Evolutionary conservation across 306 rosid genomes (phyloP), one percentile per base, ranked within the genome.

Genomic region (Fragaria nilgerrensis): DNA sequence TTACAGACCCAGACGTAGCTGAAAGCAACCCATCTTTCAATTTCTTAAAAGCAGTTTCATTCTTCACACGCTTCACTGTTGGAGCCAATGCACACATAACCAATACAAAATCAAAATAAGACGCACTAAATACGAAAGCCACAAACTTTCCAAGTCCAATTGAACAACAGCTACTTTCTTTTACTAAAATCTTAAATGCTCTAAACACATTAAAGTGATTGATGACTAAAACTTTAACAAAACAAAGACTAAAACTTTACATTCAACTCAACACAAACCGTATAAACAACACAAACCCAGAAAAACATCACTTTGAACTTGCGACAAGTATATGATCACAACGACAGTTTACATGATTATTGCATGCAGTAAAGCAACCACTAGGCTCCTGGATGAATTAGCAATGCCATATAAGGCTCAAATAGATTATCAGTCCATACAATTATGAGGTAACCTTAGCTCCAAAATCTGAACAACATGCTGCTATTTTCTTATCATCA

Each of bases 21-120:
- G 88, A 77, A 62, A 68, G 34, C 23, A 87, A 22, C 68, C 85
- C 89, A 16, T 82, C 79, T 29, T 84, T 87, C 84, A 84, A 72
- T n/a, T 73, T 90, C 81, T 81, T 70, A 17, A 78, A 73, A 78
- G 88, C 63, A 78, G 58, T 62, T 52, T 79, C 87, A 58, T 65
- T 83, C 45, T 85, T 85, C 79, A 87, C 78, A 27, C 88, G 86
- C 19, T 66, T 52, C 44, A 84, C 88, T 3, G 83, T 36, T 13
- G 88, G 72, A 11, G 86, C 81, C 16, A 82, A 80, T 7, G 90
- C 80, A 68, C 78, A 89, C 88, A 64, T 87, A 83, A 34, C 68
- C 72, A 83, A 37, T 68, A 37, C 10, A 50, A 72, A 52, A 58
- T 36, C 6, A 25, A 47, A 74, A 63, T 22, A 9, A 70, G 49